These are phyloP conservation scores for Mucor irregularis DNA, from an alignment of 371 early-diverging fungal genomes.

Conservation along the genomic window DNA sequence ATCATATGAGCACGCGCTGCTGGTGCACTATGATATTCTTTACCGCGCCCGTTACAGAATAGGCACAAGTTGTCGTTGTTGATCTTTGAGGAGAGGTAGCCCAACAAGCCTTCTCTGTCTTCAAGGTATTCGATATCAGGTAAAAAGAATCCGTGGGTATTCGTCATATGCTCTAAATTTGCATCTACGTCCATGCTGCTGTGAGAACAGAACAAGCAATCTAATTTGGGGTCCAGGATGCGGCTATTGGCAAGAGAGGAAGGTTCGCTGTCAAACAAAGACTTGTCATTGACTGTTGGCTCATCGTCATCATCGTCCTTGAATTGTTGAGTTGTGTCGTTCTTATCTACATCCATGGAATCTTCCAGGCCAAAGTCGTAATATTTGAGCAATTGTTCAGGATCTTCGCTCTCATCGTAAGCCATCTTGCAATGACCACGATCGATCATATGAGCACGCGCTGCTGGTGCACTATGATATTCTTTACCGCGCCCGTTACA, in stretches of 20 bases:
- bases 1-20: conserved; percentile 96
- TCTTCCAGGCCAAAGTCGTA: conserved; percentile 52
- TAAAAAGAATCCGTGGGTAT: conserved; percentile 89
- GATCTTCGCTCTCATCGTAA: conserved; percentile 89
- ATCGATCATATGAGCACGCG: conserved; percentile 94
- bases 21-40: conserved; percentile 78
- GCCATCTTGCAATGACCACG: conserved; percentile 94
- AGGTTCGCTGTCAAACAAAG: too few species aligned
- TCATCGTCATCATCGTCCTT: too few species aligned
- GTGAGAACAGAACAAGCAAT: conserved; percentile 77
- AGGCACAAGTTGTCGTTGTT: conserved; percentile 87
- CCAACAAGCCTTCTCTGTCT: conserved; percentile 83
- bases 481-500: conserved; percentile 92
- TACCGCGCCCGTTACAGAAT: conserved; percentile 92
- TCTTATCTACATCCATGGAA: background rate
- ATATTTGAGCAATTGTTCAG: conserved; percentile 83
- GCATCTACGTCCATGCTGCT: conserved; percentile 61
- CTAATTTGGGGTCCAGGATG: conserved; percentile 54
- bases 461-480: conserved; percentile 83
- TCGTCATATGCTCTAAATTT: conserved; percentile 90
- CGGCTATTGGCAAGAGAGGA: too few species aligned
- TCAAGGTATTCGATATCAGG: conserved; percentile 94
- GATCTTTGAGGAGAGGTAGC: conserved; percentile 89
- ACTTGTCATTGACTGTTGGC: too few species aligned
- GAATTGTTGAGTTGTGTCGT: too few species aligned